Conservation (phyloP, 768 basidiomycete species). For the Porpolomopsis calyptriformis region DNA sequence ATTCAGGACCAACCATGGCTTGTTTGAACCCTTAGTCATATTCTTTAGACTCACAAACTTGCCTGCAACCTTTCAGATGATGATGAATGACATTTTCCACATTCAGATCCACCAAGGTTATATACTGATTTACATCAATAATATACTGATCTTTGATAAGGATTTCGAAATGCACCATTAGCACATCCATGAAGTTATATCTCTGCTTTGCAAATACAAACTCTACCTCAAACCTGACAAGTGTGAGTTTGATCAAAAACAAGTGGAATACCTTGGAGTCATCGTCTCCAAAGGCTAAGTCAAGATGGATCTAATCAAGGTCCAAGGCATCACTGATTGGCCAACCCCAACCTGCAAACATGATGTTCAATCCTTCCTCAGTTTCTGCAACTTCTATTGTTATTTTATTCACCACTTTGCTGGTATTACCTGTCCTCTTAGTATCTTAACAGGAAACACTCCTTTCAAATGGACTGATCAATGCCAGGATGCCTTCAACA, state of each 20-base stretch:
- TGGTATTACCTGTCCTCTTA: too few species aligned
- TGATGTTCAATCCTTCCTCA: conserved; percentile 31
- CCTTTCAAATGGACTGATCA: too few species aligned
- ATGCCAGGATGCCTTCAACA: conserved; percentile 22
- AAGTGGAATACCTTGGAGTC: too few species aligned
- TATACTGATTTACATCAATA: conserved; percentile 21
- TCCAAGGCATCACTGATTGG: too few species aligned
- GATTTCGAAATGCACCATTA: conserved; percentile 10
- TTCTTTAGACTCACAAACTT: conserved; percentile 28
- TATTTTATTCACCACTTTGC: conserved; percentile 25
- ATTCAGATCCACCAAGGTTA: conserved; percentile 18
- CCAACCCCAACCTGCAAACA: conserved; percentile 18
- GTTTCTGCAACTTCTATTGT: conserved; percentile 30
- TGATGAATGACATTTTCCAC: too few species aligned
- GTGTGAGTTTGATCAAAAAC: too few species aligned
- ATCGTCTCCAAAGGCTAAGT: too few species aligned
- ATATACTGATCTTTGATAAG: conserved; percentile 22
- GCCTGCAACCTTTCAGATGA: too few species aligned
- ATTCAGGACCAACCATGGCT: conserved; percentile 27
- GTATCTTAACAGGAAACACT: too few species aligned
- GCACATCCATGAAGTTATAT: conserved; percentile 11
- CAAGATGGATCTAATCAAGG: too few species aligned
- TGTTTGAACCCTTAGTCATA: conserved; percentile 30
- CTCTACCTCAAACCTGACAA: too few species aligned
- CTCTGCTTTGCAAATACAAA: too few species aligned